A percentile compares a stretch with the other conserved stretches of the same genome.
These are phyloP conservation scores for Trametes meyenii DNA, from an alignment of 768 basidiomycete species.

Conservation along the genomic window DNA sequence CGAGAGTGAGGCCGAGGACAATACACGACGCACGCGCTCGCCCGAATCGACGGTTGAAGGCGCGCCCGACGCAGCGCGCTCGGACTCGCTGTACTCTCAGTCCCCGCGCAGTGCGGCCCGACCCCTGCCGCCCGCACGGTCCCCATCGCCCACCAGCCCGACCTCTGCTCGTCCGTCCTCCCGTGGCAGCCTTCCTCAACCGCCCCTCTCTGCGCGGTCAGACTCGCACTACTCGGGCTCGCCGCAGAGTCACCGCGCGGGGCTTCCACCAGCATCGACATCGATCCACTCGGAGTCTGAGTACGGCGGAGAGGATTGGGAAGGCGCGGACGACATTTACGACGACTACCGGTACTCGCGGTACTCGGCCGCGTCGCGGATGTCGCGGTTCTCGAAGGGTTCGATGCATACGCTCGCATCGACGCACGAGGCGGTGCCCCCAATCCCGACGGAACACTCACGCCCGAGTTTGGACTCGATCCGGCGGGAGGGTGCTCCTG, in stretches of 20 bases:
- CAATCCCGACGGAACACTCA: conserved; percentile 32
- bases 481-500: not conserved
- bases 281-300: conserved; percentile 27
- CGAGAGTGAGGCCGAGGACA: conserved; percentile 10
- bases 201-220: not conserved
- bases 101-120: conserved; percentile 4
- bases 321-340: conserved; percentile 73
- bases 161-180: conserved; percentile 17
- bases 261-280: conserved; percentile 14
- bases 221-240: conserved; percentile 15
- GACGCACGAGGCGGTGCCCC: conserved; percentile 29
- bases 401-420: conserved; percentile 34
- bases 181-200: conserved; percentile 1
- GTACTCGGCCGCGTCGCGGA: conserved; percentile 50
- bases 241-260: conserved; percentile 10
- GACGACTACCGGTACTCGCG: conserved; percentile 79
- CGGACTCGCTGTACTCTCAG: conserved; percentile 23
- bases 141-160: conserved; percentile 1
- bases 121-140: not conserved
- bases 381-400: conserved; percentile 41
- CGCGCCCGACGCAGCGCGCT: not conserved
- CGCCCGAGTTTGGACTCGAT: conserved; percentile 27
- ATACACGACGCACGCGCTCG: conserved; percentile 4
- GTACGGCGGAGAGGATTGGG: conserved; percentile 54
- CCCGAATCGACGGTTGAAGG: conserved; percentile 16